These are phyloP conservation scores for Hyaloscypha variabilis DNA, from an alignment of 495 filamentous ascomycete species.

Conservation along the genomic window DNA sequence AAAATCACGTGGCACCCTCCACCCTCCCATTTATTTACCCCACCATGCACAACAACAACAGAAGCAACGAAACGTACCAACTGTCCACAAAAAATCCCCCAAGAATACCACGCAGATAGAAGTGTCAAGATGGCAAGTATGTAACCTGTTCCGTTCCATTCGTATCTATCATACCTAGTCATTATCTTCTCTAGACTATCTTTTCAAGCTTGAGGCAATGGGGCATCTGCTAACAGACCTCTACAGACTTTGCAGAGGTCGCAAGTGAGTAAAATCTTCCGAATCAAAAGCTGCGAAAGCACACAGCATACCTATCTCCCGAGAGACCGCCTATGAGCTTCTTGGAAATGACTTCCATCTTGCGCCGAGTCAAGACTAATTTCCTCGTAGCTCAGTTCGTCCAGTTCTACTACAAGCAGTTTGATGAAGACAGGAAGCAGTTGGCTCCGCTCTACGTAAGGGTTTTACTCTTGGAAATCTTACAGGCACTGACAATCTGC, in stretches of 20 bases:
- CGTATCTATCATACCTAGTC: not conserved
- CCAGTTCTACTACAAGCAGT: slow-evolving; percentile 84
- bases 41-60: not conserved
- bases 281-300: not conserved
- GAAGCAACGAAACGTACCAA: not conserved
- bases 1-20: not conserved
- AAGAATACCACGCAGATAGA: not conserved
- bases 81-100: not conserved
- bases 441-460: slow-evolving; percentile 80
- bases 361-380: slow-evolving; percentile 14
- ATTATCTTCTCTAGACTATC: not conserved
- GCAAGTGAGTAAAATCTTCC: slow-evolving; percentile 52
- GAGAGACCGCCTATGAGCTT: not conserved
- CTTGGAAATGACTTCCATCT: not conserved
- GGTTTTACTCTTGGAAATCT: slow-evolving; percentile 20
- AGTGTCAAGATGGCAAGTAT: slow-evolving; percentile 29
- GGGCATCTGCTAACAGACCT: slow-evolving; percentile 17
- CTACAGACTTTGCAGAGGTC: slow-evolving; percentile 53
- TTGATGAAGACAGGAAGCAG: slow-evolving; percentile 65
- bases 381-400: slow-evolving; percentile 72
- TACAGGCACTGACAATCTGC: slow-evolving; percentile 20
- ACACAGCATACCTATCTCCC: not conserved
- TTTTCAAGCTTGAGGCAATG: not conserved
- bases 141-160: slow-evolving; percentile 7
- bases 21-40: not conserved